phyloP scores from a whole-genome alignment of 441 rosid species.

The Raphanus hybrid region DNA sequence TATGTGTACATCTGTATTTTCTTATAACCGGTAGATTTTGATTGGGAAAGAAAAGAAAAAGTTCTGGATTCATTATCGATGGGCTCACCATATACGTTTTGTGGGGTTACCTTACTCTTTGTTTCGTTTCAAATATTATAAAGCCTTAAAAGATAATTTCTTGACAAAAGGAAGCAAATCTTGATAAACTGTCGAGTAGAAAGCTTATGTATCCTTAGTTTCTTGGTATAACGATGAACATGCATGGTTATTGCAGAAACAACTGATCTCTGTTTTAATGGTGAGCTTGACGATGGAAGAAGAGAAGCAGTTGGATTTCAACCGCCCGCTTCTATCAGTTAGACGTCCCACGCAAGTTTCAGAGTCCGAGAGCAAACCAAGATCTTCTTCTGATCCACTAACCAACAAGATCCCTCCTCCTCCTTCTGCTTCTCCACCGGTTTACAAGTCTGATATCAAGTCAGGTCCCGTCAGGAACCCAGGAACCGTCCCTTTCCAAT shows the following conservation, averaged over 20 bases:
- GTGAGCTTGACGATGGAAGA: constrained; percentile 67
- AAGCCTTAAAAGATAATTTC: neutral
- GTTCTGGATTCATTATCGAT: neutral
- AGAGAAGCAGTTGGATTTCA: constrained; percentile 73
- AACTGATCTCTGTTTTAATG: constrained; percentile 33
- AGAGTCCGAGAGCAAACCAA: constrained; percentile 52
- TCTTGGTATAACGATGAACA: neutral
- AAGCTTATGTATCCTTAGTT: neutral
- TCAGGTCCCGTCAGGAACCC: constrained; percentile 89
- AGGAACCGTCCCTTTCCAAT: constrained; percentile 86
- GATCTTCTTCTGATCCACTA: constrained; percentile 44
- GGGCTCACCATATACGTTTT: constrained; percentile 4
- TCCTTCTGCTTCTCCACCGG: constrained; percentile 48
- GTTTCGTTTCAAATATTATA: neutral
- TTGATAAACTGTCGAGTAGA: neutral
- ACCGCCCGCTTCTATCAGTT: constrained; percentile 78
- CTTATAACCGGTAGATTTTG: neutral
- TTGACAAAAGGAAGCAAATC: no score
- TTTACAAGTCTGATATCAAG: constrained; percentile 70
- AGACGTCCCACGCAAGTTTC: constrained; percentile 60
- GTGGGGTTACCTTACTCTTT: neutral
- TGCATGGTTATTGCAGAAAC: constrained; percentile 42
- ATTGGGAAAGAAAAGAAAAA: neutral
- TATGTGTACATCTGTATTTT: neutral
- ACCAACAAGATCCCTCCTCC: constrained; percentile 37